Evolutionary conservation across 176 grass and related monocot genomes (phyloP), one percentile per base, ranked within the genome.

Genomic region (Juncus inflexus): DNA sequence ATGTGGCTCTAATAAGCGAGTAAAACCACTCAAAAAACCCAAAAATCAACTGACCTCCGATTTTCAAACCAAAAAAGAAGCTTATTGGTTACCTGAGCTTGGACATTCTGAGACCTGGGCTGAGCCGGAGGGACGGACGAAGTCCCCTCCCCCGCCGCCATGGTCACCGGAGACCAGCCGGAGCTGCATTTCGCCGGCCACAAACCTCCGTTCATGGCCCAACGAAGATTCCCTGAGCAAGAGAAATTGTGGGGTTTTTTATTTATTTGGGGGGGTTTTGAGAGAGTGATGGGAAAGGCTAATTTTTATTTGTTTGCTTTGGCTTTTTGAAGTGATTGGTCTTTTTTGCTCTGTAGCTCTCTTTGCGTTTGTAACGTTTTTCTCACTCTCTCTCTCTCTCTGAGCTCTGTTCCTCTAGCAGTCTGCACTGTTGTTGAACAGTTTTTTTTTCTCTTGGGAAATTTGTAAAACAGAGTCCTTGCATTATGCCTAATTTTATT

Each of bases 101-200:
- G 43, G 43, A 47, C 6, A 47, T 47, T 5, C 43, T 47, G 43
- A 47, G 43, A 47, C 9, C 43, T 5, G 2, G 52, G 38, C 38
- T 70, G 67, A n/a, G 37, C 19, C 9, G 66, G 66, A 56, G 66
- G 51, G 43, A 47, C 43, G 6, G 43, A 47, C 6, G 66, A 57
- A 28, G 19, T 1, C 19, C 19, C 19, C 51, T 55, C 55, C 66
- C 12, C 12, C 7, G 51, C 13, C 52, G 54, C 67, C 37, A 8
- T 10, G 2, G 38, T 37, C 12, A 9, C 3, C 15, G 67, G 67
- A 4, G 53, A 35, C 67, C 67, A 70, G 28, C 53, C 67, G 52
- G 67, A 70, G 52, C 53, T 70, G 67, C 67, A 70, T 70, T 70
- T 70, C 7, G 53, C 7, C 7, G 67, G 67, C 67, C 67, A 70